Percentiles rank a stretch among this genome's conserved stretches.
Conservation (phyloP, 164 flowering plant species). For the Brasenia schreberi region DNA sequence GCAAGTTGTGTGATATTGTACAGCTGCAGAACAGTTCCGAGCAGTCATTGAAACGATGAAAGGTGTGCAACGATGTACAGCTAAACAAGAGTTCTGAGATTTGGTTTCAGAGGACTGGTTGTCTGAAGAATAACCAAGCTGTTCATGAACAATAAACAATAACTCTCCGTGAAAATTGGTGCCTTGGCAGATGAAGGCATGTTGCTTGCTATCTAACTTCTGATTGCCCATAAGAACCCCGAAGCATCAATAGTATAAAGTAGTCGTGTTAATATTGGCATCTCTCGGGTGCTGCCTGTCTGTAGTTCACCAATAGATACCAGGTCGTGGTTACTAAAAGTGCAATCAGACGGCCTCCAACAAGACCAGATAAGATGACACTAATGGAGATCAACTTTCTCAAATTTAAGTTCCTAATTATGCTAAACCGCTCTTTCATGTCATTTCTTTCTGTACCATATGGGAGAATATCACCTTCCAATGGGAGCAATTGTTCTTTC, state of each 20-base stretch:
- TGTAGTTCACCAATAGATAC: constrained; percentile 15
- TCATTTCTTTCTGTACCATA: neutral
- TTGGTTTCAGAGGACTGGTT: neutral
- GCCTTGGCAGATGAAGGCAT: neutral
- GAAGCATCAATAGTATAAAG: too few species aligned
- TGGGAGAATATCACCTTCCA: neutral
- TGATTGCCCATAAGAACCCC: neutral
- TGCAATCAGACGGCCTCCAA: constrained; percentile 34
- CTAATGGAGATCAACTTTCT: constrained; percentile 14
- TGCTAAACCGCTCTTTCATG: constrained; percentile 4
- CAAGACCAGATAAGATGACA: constrained; percentile 37
- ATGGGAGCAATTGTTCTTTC: neutral
- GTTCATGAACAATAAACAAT: neutral
- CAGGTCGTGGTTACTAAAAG: constrained; percentile 21
- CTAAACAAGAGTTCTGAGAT: neutral
- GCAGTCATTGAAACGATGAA: neutral
- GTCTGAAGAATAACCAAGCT: neutral
- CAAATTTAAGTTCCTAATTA: neutral
- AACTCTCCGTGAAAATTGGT: neutral
- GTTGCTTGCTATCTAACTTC: neutral
- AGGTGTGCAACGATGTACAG: neutral
- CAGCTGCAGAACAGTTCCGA: too few species aligned
- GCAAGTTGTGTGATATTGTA: too few species aligned
- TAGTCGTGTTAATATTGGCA: neutral
- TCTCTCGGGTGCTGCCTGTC: neutral